Base-by-base conservation (phyloP, 2,329 filamentous ascomycete genomes). In the Penicillium brevicompactum region DNA sequence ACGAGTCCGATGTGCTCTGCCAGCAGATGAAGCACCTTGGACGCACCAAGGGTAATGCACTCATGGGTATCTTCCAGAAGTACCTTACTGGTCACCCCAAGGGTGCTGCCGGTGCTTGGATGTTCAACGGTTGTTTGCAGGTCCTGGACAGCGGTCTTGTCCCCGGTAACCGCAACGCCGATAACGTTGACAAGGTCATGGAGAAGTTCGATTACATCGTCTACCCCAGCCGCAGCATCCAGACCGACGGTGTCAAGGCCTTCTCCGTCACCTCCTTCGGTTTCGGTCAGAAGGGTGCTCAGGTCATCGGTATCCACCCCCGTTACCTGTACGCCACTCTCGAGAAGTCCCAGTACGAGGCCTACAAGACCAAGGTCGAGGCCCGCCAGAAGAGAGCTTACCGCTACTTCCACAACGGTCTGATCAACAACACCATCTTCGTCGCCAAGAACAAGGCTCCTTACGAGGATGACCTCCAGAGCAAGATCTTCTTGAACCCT, bases 51-150 rank as follows among this genome's bases (percentile, higher is more conserved):
- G 94, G 95, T 70, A 99, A 99, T 70, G 92, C 94, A 31, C 82
- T 99, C 13, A 79, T 97, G 62, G 94, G 92, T 81, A 92, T 99
- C 74, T 99, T 97, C 89, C 94, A 99, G 80, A 99, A 99, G 79
- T 97, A 95, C 76, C 87, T 99, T 59, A 99, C 95, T 51, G 94
- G 94, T 76, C 94, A 99, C 75, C 94, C 94, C 70, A 99, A 99
- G 87, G 94, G 94, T 87, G 93, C 94, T 69, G 94, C 94, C 57
- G 94, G 94, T 82, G 94, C 93, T 46, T 99, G 94, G 92, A 99
- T 99, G 94, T 87, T 99, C 84, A 99, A 99, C 82, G 94, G 94
- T 63, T 94, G 91, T 75, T 81, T 99, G 74, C 94, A 99, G 76
- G 91, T 97, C 44, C 85, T 99, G 67, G 96, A 97, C 82, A 88